Base-by-base conservation (phyloP, 177 flowering plant species). In the Telopea speciosissima region DNA sequence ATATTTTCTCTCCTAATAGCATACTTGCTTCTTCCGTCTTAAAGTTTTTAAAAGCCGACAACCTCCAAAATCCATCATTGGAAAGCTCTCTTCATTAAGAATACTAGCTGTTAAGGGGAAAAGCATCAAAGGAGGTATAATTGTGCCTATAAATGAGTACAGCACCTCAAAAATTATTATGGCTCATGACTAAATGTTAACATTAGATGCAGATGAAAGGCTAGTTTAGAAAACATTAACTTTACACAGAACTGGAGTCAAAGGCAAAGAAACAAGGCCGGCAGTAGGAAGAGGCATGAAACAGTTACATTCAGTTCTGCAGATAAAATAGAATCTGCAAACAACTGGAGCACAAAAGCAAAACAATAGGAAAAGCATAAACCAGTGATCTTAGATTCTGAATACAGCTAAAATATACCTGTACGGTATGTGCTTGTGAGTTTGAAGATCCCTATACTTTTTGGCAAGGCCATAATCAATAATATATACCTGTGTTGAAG, bases 401-500 rank as follows among this genome's bases (percentile, higher is more conserved):
- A 58, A 58, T 58, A 21, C 22, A 58, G 61, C 8, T 58, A 49
- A 49, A n/a, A 63, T 56, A 23, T 75, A 77, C 80, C 78, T 80
- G 74, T 79, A 81, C 25, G 80, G 81, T 64, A 79, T 79, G 77
- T 79, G 79, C 77, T 69, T 79, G 66, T 76, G 78, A 72, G 82
- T 80, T 60, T 72, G 73, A 31, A 83, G 83, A 72, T 83, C 85
- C 74, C 82, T 78, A 66, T 79, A 83, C 72, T 83, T 80, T 75
- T 83, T 83, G 65, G 83, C 85, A 61, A 83, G 81, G 52, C 85
- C 83, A 77, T 67, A 83, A 69, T 80, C 83, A 68, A 83, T 83
- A 45, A 70, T 56, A 62, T 83, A 83, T 36, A 83, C 85, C 85
- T 80, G 78, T 54, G 62, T 26, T 49, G 23, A 54, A 52, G 65